Evolutionary conservation across 2,329 filamentous ascomycete species (phyloP).

Genomic region (Bretziella fagacearum): DNA sequence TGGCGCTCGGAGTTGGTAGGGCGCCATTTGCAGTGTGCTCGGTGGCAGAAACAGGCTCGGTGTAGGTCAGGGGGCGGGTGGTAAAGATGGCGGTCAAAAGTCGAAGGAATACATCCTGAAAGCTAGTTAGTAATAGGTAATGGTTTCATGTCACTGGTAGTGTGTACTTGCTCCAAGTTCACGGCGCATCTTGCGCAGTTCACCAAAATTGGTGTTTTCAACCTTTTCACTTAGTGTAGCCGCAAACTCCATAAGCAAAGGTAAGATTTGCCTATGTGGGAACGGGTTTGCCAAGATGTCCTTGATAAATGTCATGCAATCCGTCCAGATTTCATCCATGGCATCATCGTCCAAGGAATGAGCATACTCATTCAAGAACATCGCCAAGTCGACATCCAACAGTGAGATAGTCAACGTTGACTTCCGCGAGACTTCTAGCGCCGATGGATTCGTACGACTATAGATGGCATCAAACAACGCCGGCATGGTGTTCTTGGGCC

Average conservation of each 20-base stretch:
- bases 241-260: conserved; percentile 72
- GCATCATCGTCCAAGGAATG: conserved; percentile 86
- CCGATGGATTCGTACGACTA: conserved; percentile 72
- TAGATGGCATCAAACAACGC: conserved; percentile 94
- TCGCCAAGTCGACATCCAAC: conserved; percentile 65
- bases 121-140: neutral
- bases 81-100: conserved; percentile 90
- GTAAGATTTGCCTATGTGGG: conserved; percentile 79
- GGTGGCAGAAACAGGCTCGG: conserved; percentile 33
- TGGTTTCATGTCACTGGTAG: neutral
- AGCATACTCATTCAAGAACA: conserved; percentile 82
- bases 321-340: conserved; percentile 94
- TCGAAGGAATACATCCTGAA: conserved; percentile 69
- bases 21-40: conserved; percentile 19
- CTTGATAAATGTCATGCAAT: conserved; percentile 78
- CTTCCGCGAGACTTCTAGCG: conserved; percentile 61
- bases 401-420: conserved; percentile 79
- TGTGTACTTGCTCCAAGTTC: conserved; percentile 60
- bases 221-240: conserved; percentile 86
- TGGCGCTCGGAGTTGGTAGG: conserved; percentile 25
- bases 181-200: conserved; percentile 78
- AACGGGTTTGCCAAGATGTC: conserved; percentile 89
- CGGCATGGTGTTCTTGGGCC: conserved; percentile 80
- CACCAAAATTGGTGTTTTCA: conserved; percentile 93
- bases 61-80: conserved; percentile 59